Percentiles rank a stretch among this genome's conserved stretches.
These are phyloP conservation scores for Termitomyces eurrhizus DNA, from an alignment of 768 basidiomycete species.

Conservation along the genomic window DNA sequence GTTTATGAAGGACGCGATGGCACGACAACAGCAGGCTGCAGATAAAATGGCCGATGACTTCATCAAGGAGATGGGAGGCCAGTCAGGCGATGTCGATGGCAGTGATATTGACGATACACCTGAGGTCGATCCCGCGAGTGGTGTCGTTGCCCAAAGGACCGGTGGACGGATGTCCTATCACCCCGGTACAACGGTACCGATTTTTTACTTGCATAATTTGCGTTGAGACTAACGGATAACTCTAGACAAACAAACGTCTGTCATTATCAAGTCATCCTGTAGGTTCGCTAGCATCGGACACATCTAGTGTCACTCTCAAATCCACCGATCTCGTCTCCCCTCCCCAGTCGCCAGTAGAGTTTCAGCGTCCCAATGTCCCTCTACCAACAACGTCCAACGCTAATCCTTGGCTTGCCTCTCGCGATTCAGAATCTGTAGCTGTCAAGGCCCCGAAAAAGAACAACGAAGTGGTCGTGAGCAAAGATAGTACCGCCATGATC, in stretches of 20 bases:
- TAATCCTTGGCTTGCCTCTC: conserved; percentile 81
- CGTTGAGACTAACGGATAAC: background rate
- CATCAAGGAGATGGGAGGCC: conserved; percentile 57
- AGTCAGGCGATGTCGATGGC: conserved; percentile 21
- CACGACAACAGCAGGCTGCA: conserved; percentile 53
- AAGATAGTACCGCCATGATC: conserved; percentile 52
- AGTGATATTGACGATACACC: conserved; percentile 27
- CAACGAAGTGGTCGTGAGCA: conserved; percentile 70
- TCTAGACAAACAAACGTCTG: conserved; percentile 17
- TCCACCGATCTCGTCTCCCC: conserved; percentile 49
- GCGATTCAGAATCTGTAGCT: conserved; percentile 19
- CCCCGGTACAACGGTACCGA: conserved; percentile 43
- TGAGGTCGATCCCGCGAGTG: conserved; percentile 25
- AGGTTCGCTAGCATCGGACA: conserved; percentile 42
- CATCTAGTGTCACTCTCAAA: conserved; percentile 66
- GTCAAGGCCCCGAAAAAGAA: conserved; percentile 59
- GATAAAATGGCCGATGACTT: conserved; percentile 71
- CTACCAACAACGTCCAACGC: conserved; percentile 19
- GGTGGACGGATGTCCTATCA: conserved; percentile 66
- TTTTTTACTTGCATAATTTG: background rate
- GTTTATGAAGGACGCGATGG: conserved; percentile 94
- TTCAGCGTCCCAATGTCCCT: conserved; percentile 11
- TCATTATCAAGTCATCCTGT: conserved; percentile 16
- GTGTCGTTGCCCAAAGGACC: conserved; percentile 47
- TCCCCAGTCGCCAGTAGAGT: conserved; percentile 27